Evolutionary conservation across 768 basidiomycete species (phyloP).

Genomic region (Porphyrellus cyaneotinctus): DNA sequence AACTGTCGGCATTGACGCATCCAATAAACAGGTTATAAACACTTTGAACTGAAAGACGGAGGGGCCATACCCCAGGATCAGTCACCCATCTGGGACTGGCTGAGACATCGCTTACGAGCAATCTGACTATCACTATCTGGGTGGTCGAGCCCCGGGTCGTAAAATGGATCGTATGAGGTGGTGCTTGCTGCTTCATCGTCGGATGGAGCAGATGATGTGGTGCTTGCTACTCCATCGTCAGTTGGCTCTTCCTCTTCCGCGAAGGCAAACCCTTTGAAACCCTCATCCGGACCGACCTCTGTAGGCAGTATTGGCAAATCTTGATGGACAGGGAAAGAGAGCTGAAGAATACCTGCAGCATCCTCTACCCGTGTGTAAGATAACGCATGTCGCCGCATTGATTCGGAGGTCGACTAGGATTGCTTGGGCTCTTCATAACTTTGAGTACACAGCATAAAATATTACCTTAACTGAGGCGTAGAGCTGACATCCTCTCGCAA

Average conservation of each 20-base stretch:
- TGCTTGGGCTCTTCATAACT: not conserved
- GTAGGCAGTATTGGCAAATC: not conserved
- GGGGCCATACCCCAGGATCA: no score
- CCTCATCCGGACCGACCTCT: not conserved
- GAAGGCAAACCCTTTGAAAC: not conserved
- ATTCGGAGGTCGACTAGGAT: not conserved
- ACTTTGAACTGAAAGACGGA: not conserved
- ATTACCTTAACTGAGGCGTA: not conserved
- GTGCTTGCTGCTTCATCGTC: no score
- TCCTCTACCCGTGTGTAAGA: not conserved
- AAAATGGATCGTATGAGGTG: not conserved
- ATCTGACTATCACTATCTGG: not conserved
- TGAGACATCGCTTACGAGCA: not conserved
- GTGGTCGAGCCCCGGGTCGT: not conserved
- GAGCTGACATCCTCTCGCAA: not conserved
- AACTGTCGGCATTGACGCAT: not conserved
- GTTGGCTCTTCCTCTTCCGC: no score
- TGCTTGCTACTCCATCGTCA: no score
- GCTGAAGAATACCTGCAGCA: not conserved
- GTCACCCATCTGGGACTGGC: no score
- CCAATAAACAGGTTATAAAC: not conserved
- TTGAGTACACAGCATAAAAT: not conserved
- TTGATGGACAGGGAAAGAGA: not conserved
- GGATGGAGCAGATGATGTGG: no score
- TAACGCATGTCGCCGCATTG: not conserved